Percentiles rank a stretch among this genome's conserved stretches.
These are phyloP conservation scores for Grosmannia clavigera DNA, from an alignment of 2,329 filamentous ascomycete species.

Conservation along the genomic window DNA sequence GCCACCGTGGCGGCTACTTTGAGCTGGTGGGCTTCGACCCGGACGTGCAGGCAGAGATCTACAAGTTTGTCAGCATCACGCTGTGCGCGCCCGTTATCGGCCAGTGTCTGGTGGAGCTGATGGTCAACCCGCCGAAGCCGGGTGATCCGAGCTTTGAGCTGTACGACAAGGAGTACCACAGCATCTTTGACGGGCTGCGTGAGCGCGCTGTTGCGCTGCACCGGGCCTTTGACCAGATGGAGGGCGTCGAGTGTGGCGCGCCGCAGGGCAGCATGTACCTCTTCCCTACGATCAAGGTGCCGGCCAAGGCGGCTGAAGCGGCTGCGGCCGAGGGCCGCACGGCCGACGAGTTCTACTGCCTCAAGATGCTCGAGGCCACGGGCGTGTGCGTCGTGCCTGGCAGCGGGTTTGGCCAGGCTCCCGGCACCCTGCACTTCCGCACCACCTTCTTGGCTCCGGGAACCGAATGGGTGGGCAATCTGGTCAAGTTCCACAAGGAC, in stretches of 20 bases:
- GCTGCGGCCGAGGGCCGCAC: slow-evolving; percentile 61
- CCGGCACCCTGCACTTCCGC: slow-evolving; percentile 82
- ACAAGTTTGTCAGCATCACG: slow-evolving; percentile 97
- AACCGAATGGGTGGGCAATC: slow-evolving; percentile 82
- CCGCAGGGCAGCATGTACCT: slow-evolving; percentile 98
- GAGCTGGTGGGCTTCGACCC: slow-evolving; percentile 84
- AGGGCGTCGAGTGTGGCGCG: slow-evolving; percentile 80
- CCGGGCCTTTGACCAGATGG: slow-evolving; percentile 86
- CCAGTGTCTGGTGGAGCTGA: slow-evolving; percentile 92
- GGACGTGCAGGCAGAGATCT: slow-evolving; percentile 82
- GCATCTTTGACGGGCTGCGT: slow-evolving; percentile 66
- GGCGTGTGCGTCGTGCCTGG: slow-evolving; percentile 92
- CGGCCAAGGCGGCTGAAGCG: slow-evolving; percentile 62
- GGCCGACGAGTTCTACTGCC: slow-evolving; percentile 89
- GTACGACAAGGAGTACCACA: slow-evolving; percentile 75
- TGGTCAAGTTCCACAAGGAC: slow-evolving; percentile 79
- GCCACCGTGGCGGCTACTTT: slow-evolving; percentile 94
- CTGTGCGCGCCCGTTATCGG: slow-evolving; percentile 91
- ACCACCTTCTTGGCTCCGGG: slow-evolving; percentile 95
- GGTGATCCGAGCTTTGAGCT: slow-evolving; percentile 76
- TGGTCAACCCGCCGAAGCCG: slow-evolving; percentile 85
- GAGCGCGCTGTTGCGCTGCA: slow-evolving; percentile 76
- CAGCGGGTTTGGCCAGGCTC: slow-evolving; percentile 86
- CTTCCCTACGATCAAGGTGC: slow-evolving; percentile 83
- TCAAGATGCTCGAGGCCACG: slow-evolving; percentile 81